Evolutionary conservation across 805 yeast species (phyloP).

Genomic region (Zygoascus biomembranicola): DNA sequence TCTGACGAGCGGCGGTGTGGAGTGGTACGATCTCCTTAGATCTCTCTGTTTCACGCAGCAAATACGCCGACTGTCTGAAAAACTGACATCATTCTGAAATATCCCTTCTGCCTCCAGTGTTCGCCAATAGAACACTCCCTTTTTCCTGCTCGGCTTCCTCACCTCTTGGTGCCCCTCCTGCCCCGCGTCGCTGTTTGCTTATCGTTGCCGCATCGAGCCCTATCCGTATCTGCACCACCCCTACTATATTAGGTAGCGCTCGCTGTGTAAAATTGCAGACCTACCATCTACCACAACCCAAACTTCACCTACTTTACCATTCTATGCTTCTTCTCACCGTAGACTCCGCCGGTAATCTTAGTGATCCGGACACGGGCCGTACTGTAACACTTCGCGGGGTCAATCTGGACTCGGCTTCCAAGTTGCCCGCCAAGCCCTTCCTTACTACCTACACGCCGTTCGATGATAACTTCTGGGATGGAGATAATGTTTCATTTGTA

Average conservation of each 20-base stretch:
- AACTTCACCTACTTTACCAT: not conserved
- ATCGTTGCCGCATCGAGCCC: not conserved
- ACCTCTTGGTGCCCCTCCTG: no score
- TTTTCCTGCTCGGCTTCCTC: no score
- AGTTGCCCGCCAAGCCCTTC: slow-evolving; percentile 54
- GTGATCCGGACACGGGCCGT: not conserved
- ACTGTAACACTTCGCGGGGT: slow-evolving; percentile 63
- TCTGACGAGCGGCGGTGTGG: no score
- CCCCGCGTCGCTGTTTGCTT: not conserved
- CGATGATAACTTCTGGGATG: slow-evolving; percentile 45
- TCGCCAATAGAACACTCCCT: no score
- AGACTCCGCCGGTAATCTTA: not conserved
- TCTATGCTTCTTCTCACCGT: not conserved
- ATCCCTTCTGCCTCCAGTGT: no score
- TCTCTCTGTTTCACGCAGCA: no score
- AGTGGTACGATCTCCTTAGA: no score
- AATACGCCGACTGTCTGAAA: no score
- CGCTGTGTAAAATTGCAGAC: not conserved
- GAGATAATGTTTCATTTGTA: slow-evolving; percentile 65
- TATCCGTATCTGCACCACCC: not conserved
- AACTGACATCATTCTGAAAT: no score
- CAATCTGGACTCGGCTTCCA: slow-evolving; percentile 67
- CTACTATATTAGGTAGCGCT: no score
- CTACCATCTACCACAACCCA: not conserved
- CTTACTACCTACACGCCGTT: slow-evolving; percentile 31